Conservation (phyloP, 768 basidiomycete species). For the Boletus vermiculosoides region DNA sequence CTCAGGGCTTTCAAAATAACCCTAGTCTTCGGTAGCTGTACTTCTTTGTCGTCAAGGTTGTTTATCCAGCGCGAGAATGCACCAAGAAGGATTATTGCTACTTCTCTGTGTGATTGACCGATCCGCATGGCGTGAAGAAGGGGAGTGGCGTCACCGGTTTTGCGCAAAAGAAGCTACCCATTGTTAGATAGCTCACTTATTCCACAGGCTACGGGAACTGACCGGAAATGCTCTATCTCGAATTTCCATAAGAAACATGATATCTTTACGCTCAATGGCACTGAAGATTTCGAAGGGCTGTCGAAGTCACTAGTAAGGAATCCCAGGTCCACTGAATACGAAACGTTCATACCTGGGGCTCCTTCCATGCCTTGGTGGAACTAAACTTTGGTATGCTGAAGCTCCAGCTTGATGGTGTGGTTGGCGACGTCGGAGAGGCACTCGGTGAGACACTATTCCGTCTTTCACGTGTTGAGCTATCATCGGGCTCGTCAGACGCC, state of each 20-base stretch:
- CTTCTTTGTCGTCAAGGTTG: conserved; percentile 77
- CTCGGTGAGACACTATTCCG: conserved; percentile 16
- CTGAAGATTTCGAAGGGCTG: conserved; percentile 70
- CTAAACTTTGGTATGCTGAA: conserved; percentile 12
- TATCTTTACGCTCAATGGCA: conserved; percentile 82
- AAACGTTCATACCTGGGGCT: conserved; percentile 46
- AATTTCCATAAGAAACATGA: conserved; percentile 80
- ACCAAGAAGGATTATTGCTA: conserved; percentile 84
- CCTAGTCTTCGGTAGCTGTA: conserved; percentile 65
- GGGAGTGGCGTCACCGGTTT: conserved; percentile 82
- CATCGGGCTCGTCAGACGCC: conserved; percentile 22
- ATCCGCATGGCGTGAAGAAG: conserved; percentile 89
- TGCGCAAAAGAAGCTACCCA: conserved; percentile 70
- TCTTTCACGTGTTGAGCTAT: conserved; percentile 9
- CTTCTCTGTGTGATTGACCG: conserved; percentile 70
- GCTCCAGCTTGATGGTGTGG: conserved; percentile 13
- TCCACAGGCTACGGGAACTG: conserved; percentile 25
- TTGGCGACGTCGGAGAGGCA: conserved; percentile 25
- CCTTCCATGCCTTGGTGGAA: conserved; percentile 41
- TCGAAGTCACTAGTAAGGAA: neutral
- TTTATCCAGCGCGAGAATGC: conserved; percentile 93
- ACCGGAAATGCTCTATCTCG: conserved; percentile 80
- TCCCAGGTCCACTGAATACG: neutral
- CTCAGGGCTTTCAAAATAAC: conserved; percentile 75
- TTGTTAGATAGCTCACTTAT: neutral